Percentiles rank a stretch among this genome's conserved stretches.
These are phyloP conservation scores for Cubamyces lactineus DNA, from an alignment of 768 basidiomycete genomes.

Conservation along the genomic window DNA sequence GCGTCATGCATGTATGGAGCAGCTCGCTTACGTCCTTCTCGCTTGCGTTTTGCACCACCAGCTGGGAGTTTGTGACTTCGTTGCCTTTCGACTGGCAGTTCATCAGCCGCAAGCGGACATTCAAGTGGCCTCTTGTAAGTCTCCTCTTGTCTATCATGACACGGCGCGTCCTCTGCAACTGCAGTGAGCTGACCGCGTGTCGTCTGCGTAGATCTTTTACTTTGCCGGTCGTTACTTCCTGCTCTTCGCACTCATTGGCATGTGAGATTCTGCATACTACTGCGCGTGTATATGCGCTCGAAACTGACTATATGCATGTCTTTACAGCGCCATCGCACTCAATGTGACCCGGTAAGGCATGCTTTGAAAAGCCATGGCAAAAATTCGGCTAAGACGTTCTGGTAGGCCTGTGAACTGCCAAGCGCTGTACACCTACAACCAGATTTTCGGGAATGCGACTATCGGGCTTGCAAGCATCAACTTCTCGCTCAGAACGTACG, in stretches of 20 bases:
- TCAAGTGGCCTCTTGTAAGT: slow-evolving; percentile 50
- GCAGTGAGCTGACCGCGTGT: neutral
- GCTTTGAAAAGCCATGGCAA: neutral
- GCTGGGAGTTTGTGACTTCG: slow-evolving; percentile 50
- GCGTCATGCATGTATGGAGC: too few relatives aligned
- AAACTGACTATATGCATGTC: slow-evolving; percentile 4
- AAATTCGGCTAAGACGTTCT: neutral
- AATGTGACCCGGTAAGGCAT: slow-evolving; percentile 38
- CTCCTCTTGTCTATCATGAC: neutral
- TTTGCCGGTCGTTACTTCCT: slow-evolving; percentile 49
- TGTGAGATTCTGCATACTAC: slow-evolving; percentile 38
- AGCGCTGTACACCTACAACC: slow-evolving; percentile 49
- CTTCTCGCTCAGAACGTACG: slow-evolving; percentile 49
- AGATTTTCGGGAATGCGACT: slow-evolving; percentile 48
- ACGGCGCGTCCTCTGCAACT: too few relatives aligned
- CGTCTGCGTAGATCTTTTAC: slow-evolving; percentile 44
- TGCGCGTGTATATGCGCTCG: neutral
- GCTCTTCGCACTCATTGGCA: slow-evolving; percentile 49
- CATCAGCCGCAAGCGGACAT: slow-evolving; percentile 44
- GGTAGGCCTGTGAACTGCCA: slow-evolving; percentile 47
- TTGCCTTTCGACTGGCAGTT: slow-evolving; percentile 47
- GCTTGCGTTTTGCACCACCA: slow-evolving; percentile 17
- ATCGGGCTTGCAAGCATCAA: slow-evolving; percentile 52
- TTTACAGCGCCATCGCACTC: slow-evolving; percentile 39
- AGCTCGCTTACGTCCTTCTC: too few relatives aligned